Conservation (phyloP, 2,329 filamentous ascomycete genomes). For the Bipolaris zeicola region DNA sequence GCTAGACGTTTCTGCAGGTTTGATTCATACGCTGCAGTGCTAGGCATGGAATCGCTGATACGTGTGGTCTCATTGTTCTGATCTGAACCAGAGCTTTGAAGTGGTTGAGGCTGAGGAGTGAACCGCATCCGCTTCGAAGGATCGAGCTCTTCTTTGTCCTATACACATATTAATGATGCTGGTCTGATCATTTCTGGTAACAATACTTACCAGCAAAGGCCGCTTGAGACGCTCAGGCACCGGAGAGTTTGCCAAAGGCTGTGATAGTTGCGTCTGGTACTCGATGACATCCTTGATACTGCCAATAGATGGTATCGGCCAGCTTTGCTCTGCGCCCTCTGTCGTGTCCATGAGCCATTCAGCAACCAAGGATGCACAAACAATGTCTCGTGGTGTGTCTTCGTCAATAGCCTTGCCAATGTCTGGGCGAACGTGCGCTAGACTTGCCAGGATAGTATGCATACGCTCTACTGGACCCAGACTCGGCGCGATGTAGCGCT, state of each 20-base stretch:
- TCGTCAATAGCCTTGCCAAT: constrained; percentile 43
- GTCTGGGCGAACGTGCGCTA: constrained; percentile 38
- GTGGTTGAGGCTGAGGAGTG: constrained; percentile 34
- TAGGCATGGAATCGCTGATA: constrained; percentile 51
- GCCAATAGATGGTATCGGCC: constrained; percentile 42
- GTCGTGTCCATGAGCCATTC: constrained; percentile 25
- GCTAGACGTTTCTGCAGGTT: constrained; percentile 18
- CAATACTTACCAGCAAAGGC: constrained; percentile 28
- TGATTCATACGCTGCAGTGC: constrained; percentile 24
- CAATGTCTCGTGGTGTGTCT: constrained; percentile 29
- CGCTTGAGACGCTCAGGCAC: constrained; percentile 34
- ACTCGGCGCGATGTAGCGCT: constrained; percentile 43
- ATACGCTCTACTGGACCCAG: constrained; percentile 31
- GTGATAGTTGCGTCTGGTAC: constrained; percentile 35
- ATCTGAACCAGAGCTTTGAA: constrained; percentile 6
- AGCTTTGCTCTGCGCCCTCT: constrained; percentile 17
- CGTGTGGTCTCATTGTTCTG: constrained; percentile 44
- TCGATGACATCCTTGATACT: constrained; percentile 39
- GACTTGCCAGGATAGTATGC: constrained; percentile 46
- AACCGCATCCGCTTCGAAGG: constrained; percentile 44
- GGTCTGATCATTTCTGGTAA: not conserved
- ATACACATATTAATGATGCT: constrained; percentile 2
- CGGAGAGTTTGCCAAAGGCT: constrained; percentile 23
- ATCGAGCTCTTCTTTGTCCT: constrained; percentile 34
- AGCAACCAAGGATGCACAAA: constrained; percentile 36